Percentiles rank a stretch among this genome's conserved stretches.
phyloP scores from a whole-genome alignment of 2,329 filamentous ascomycete genomes.

The Penicillium aurantiogriseum region DNA sequence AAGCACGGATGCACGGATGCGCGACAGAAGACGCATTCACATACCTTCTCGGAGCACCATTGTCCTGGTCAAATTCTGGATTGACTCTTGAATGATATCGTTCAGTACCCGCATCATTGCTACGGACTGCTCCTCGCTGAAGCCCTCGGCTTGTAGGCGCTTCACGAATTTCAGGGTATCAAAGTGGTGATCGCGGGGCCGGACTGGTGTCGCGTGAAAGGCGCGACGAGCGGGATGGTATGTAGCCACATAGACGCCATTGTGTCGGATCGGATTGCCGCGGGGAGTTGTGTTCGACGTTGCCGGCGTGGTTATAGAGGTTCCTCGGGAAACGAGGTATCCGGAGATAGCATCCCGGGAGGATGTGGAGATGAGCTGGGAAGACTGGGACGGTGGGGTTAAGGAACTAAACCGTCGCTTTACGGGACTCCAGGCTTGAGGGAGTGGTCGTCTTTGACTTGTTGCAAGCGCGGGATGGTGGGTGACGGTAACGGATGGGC shows the following conservation, averaged over 20 bases:
- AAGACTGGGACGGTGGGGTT: constrained; percentile 10
- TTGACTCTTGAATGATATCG: constrained; percentile 96
- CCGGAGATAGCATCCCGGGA: constrained; percentile 14
- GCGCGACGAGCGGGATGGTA: constrained; percentile 44
- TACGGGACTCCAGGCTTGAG: constrained; percentile 24
- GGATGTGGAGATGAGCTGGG: constrained; percentile 16
- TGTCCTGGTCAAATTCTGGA: constrained; percentile 93
- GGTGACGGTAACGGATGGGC: constrained; percentile 31
- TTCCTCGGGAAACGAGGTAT: constrained; percentile 23
- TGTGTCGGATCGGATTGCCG: constrained; percentile 42
- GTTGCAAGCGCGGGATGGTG: constrained; percentile 28
- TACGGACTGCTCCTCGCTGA: constrained; percentile 90
- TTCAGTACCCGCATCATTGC: constrained; percentile 99
- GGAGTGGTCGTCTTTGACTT: constrained; percentile 24
- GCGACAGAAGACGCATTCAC: constrained; percentile 5
- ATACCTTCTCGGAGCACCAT: constrained; percentile 97
- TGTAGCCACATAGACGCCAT: constrained; percentile 49
- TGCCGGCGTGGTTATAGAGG: constrained; percentile 15
- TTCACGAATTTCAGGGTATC: constrained; percentile 98
- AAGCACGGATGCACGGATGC: background rate
- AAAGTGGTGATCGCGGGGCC: constrained; percentile 82
- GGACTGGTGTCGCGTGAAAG: constrained; percentile 65
- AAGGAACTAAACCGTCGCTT: constrained; percentile 23
- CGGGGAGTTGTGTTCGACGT: constrained; percentile 19
- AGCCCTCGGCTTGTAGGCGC: constrained; percentile 82